Base-by-base conservation (phyloP, 2,329 filamentous ascomycete species). In the Monilinia vaccinii-corymbosi region DNA sequence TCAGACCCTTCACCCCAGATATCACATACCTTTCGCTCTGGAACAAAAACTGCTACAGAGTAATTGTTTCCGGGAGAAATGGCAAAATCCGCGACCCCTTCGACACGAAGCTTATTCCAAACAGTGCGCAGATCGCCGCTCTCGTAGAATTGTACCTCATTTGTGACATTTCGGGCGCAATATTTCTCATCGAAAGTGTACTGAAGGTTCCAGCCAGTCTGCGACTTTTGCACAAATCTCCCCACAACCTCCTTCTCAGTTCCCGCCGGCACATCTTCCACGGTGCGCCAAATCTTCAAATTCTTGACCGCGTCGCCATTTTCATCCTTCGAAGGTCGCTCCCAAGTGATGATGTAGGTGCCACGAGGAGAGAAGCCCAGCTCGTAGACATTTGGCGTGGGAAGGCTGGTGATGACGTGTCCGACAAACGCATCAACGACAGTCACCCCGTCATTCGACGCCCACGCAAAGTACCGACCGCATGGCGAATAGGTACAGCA, bases 81-180 rank as follows among this genome's bases (percentile, higher is more conserved):
- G 58, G 91, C 88, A 78, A 97, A 97, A 74, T 94, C 89, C 48
- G 86, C 76, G 60, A 96, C 89, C 61, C 93, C 93, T 77, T 99
- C 94, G 56, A 91, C 89, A 65, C 88, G 87, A 73, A 99, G 80
- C 80, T 96, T 96, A 76, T 96, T 96, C 91, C 92, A 97, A 63
- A 96, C 90, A 51, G 85, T 92, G 67, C 81, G 79, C 71, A 97
- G 79, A 72, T 97, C 87, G 66, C 87, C 82, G 73, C 90, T 94
- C 75, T 96, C 83, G 78, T 93, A 97, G 75, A 99, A 96, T 71
- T 97, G 94, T 60, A 99, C 89, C 79, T 97, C 92, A 73, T 99
- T 99, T 74, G 90, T 97, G 69, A 97, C 93, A 64, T 87, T 81
- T 67, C 94, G 91, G 66, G 93, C 94, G 74, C 93, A 97, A 74